These are phyloP conservation scores for Artomyces pyxidatus DNA, from an alignment of 768 basidiomycete genomes.

Conservation along the genomic window DNA sequence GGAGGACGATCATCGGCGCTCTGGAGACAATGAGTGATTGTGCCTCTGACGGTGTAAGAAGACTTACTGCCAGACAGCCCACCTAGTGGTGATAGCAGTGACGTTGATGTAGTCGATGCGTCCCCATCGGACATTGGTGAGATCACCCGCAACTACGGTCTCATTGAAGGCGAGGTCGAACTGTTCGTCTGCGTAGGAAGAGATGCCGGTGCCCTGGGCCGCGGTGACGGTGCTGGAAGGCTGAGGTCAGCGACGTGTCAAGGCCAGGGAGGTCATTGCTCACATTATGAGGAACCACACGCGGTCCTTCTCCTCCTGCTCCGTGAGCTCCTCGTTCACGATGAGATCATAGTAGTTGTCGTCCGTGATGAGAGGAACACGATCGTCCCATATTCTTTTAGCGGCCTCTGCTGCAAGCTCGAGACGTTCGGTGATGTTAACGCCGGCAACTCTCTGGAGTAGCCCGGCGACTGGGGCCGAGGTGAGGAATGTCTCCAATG, in stretches of 20 bases:
- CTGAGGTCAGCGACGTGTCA: background rate
- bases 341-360: conserved; percentile 69
- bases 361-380: conserved; percentile 77
- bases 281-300: conserved; percentile 79
- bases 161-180: conserved; percentile 73
- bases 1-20: conserved; percentile 67
- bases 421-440: conserved; percentile 60
- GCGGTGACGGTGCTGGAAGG: conserved; percentile 46
- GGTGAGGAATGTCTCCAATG: conserved; percentile 33
- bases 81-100: conserved; percentile 75
- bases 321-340: conserved; percentile 55
- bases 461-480: conserved; percentile 46
- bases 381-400: conserved; percentile 52
- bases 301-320: conserved; percentile 55
- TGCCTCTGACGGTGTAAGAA: conserved; percentile 1
- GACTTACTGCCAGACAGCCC: conserved; percentile 77
- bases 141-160: conserved; percentile 47
- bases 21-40: conserved; percentile 29
- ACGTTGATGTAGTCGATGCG: conserved; percentile 86
- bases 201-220: conserved; percentile 53
- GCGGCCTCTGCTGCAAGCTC: conserved; percentile 23
- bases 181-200: conserved; percentile 59
- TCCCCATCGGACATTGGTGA: conserved; percentile 71
- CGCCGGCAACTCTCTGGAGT: conserved; percentile 49
- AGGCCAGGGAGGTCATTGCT: conserved; percentile 18